A percentile compares a stretch with the other conserved stretches of the same genome.
Evolutionary conservation across 495 filamentous ascomycete genomes (phyloP).

Genomic region (Chaetomidium leptoderma): DNA sequence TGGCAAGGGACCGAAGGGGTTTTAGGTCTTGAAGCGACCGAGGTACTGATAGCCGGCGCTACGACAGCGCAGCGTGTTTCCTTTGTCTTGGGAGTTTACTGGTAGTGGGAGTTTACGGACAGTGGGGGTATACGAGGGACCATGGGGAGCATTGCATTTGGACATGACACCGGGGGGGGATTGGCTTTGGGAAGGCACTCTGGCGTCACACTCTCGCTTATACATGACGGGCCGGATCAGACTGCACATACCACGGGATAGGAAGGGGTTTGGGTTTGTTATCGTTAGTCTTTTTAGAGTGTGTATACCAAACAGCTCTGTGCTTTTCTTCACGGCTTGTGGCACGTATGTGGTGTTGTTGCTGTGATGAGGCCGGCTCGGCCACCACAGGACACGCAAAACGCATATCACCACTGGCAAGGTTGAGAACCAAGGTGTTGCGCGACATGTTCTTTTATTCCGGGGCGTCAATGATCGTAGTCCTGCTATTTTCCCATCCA

Average conservation of each 20-base stretch:
- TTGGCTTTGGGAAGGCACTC: background rate
- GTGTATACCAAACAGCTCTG: background rate
- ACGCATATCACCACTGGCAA: too few species aligned
- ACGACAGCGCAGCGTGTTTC: background rate
- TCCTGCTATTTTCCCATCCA: too few species aligned
- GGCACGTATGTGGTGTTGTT: background rate
- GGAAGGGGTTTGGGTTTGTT: constrained; percentile 5
- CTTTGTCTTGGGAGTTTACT: background rate
- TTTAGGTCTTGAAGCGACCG: too few species aligned
- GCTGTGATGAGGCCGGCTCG: background rate
- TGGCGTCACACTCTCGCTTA: constrained; percentile 8
- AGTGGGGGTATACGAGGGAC: constrained; percentile 2
- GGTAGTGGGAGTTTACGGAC: constrained; percentile 6
- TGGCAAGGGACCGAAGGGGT: constrained; percentile 51
- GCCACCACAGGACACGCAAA: too few species aligned
- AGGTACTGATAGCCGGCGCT: background rate
- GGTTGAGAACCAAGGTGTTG: too few species aligned
- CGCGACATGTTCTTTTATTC: too few species aligned
- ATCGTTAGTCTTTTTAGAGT: constrained; percentile 4
- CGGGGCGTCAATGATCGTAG: too few species aligned
- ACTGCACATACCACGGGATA: background rate
- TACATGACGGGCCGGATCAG: constrained; percentile 1
- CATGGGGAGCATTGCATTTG: constrained; percentile 1
- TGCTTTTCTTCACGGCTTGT: background rate
- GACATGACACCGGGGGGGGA: background rate